phyloP scores from a whole-genome alignment of 2,329 filamentous ascomycete species.

The Fusarium dimerum region DNA sequence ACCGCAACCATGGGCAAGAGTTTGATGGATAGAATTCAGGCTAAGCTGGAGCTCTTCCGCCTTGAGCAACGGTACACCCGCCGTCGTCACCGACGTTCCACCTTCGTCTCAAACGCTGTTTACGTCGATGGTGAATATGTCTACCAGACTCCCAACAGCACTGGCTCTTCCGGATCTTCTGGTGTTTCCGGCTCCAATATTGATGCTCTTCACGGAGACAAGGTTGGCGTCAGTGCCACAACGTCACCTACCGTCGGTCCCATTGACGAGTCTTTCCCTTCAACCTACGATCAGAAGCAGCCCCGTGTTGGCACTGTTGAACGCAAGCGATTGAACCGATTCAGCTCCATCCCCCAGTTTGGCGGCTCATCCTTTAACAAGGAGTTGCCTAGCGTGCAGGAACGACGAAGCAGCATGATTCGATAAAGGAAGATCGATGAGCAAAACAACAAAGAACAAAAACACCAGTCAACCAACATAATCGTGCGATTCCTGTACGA shows the following conservation, averaged over 20 bases:
- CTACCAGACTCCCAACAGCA: constrained; percentile 66
- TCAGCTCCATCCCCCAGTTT: constrained; percentile 59
- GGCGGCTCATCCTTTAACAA: constrained; percentile 40
- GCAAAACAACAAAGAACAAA: constrained; percentile 13
- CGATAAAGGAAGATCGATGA: constrained; percentile 28
- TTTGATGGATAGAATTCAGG: constrained; percentile 61
- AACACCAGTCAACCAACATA: constrained; percentile 12
- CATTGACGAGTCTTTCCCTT: constrained; percentile 23
- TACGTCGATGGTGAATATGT: constrained; percentile 97
- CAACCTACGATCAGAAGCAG: constrained; percentile 16
- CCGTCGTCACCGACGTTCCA: constrained; percentile 81
- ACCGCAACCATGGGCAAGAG: constrained; percentile 48
- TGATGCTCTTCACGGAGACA: constrained; percentile 40
- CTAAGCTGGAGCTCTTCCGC: constrained; percentile 85
- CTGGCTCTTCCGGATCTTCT: constrained; percentile 48
- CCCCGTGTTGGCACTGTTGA: constrained; percentile 19
- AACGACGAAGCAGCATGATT: constrained; percentile 46
- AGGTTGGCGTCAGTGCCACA: constrained; percentile 24
- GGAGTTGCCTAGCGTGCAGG: constrained; percentile 36
- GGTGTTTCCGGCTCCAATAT: constrained; percentile 39
- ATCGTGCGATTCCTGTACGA: constrained; percentile 22
- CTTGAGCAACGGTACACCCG: constrained; percentile 94
- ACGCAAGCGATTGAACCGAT: constrained; percentile 55
- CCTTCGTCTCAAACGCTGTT: constrained; percentile 83
- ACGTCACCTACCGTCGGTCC: constrained; percentile 27